These are phyloP conservation scores for Astrephomene gubernaculifera DNA, from an alignment of 139 green algal genomes.

Conservation along the genomic window DNA sequence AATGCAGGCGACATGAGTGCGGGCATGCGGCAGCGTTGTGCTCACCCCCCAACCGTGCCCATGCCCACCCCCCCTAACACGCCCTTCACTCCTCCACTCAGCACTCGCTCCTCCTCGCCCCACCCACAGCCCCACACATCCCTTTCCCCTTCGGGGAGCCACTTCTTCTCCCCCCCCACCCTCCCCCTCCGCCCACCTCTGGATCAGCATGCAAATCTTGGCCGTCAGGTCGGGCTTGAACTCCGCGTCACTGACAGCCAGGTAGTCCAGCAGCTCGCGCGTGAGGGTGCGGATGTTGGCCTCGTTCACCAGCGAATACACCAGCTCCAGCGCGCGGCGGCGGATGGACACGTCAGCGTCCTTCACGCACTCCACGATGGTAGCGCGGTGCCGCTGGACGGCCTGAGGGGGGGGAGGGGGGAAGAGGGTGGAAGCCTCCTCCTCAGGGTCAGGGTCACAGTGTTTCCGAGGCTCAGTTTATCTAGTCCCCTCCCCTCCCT, in stretches of 20 bases:
- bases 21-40: too few species aligned
- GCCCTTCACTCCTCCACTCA: too few species aligned
- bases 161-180: neutral
- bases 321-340: slow-evolving; percentile 92
- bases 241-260: slow-evolving; percentile 88
- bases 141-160: too few species aligned
- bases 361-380: slow-evolving; percentile 98
- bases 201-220: slow-evolving; percentile 92
- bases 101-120: too few species aligned
- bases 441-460: neutral
- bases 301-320: slow-evolving; percentile 80
- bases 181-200: slow-evolving; percentile 64
- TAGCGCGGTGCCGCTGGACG: slow-evolving; percentile 95
- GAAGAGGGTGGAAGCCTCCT: neutral
- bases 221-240: slow-evolving; percentile 97
- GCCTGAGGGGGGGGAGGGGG: slow-evolving; percentile 65
- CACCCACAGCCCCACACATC: too few species aligned
- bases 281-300: slow-evolving; percentile 66
- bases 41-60: too few species aligned
- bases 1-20: too few species aligned
- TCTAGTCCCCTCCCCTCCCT: neutral
- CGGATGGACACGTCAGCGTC: slow-evolving; percentile 87
- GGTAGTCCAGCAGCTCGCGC: slow-evolving; percentile 96
- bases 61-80: too few species aligned
- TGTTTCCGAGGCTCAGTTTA: neutral